Evolutionary conservation across 441 rosid genomes (phyloP).

Genomic region (Pelargonium cotyledonis): DNA sequence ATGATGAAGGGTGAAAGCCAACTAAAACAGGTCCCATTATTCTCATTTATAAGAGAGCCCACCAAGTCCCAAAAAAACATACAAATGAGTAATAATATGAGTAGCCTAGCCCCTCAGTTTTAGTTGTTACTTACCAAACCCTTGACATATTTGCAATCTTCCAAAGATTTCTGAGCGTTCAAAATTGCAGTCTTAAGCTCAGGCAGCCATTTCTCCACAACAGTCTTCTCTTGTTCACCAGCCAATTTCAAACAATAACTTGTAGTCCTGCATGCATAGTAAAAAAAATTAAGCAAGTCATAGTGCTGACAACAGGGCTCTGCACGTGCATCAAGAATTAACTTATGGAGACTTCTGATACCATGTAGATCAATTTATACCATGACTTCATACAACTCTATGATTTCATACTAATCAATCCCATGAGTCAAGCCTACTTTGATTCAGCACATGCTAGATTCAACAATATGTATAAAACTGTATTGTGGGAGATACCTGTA

Average conservation of each 20-base stretch:
- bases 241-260: constrained; percentile 73
- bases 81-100: background rate
- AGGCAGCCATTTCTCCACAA: constrained; percentile 79
- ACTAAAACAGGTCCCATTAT: background rate
- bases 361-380: too few relatives aligned
- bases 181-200: constrained; percentile 59
- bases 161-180: constrained; percentile 65
- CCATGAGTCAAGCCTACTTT: too few relatives aligned
- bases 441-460: too few relatives aligned
- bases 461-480: too few relatives aligned
- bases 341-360: background rate
- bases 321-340: too few relatives aligned
- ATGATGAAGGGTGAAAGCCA: too few relatives aligned
- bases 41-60: background rate
- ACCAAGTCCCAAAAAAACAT: too few relatives aligned
- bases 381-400: too few relatives aligned
- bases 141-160: constrained; percentile 71
- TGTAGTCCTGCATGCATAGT: constrained; percentile 54
- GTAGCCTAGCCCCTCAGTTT: background rate
- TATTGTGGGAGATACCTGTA: too few relatives aligned
- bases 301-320: too few relatives aligned
- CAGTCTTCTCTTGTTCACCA: constrained; percentile 71
- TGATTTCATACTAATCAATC: too few relatives aligned
- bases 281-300: background rate
- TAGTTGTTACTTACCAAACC: constrained; percentile 60